Conservation (phyloP, 371 early-diverging fungal genomes). For the Apophysomyces elegans region DNA sequence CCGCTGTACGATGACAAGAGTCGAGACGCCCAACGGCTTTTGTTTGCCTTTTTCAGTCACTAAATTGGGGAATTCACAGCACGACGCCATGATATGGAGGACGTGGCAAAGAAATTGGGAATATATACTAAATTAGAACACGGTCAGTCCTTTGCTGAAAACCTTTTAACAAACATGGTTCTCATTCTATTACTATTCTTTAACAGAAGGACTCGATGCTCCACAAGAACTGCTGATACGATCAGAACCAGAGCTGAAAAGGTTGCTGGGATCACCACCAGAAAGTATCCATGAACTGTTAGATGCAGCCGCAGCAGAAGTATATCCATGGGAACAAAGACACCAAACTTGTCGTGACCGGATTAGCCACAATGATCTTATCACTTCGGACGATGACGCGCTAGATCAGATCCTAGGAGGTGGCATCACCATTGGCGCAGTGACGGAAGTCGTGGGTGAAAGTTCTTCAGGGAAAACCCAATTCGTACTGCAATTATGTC, state of each 20-base stretch:
- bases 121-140: constrained; percentile 17
- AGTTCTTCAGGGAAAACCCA: constrained; percentile 80
- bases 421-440: constrained; percentile 57
- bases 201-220: constrained; percentile 20
- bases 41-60: neutral
- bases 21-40: no score
- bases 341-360: constrained; percentile 3
- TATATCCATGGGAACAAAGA: constrained; percentile 23
- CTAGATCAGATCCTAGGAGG: constrained; percentile 59
- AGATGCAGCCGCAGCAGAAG: constrained; percentile 20
- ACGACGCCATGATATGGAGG: constrained; percentile 16
- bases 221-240: constrained; percentile 21
- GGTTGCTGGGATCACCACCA: constrained; percentile 10
- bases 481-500: constrained; percentile 73
- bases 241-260: constrained; percentile 16
- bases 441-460: constrained; percentile 66
- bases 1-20: neutral
- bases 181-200: neutral
- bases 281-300: constrained; percentile 19
- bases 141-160: neutral
- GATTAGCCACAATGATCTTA: constrained; percentile 15
- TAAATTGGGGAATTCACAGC: neutral
- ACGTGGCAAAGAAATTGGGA: constrained; percentile 21
- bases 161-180: no score
- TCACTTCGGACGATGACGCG: constrained; percentile 55